phyloP scores from a whole-genome alignment of 2,329 filamentous ascomycete species.

The Ophiocordyceps sinensis region DNA sequence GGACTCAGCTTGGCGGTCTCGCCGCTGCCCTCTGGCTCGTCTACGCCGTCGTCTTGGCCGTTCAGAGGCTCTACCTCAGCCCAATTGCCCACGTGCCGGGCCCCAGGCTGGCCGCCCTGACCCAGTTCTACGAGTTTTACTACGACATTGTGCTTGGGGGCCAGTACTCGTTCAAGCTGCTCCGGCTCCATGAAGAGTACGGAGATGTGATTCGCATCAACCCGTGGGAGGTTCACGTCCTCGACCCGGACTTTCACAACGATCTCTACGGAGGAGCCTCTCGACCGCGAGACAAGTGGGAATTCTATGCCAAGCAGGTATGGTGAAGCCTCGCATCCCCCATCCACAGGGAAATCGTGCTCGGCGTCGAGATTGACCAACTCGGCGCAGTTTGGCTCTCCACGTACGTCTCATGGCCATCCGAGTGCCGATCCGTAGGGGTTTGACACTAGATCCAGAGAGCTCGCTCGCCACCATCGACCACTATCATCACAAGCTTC shows the following conservation, averaged over 20 bases:
- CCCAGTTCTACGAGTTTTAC: slow-evolving; percentile 26
- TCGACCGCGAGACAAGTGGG: slow-evolving; percentile 17
- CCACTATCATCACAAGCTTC: slow-evolving; percentile 18
- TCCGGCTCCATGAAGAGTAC: slow-evolving; percentile 25
- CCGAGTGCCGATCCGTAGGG: too few relatives aligned
- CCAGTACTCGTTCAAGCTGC: slow-evolving; percentile 26
- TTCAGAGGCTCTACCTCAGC: slow-evolving; percentile 21
- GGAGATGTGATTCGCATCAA: slow-evolving; percentile 25
- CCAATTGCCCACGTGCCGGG: slow-evolving; percentile 23
- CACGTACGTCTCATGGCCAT: slow-evolving; percentile 10
- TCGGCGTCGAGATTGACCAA: background rate
- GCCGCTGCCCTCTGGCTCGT: slow-evolving; percentile 12
- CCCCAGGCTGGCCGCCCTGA: slow-evolving; percentile 22
- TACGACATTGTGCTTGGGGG: slow-evolving; percentile 27
- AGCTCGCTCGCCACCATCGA: slow-evolving; percentile 19
- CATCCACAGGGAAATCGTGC: slow-evolving; percentile 2
- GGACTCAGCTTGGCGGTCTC: slow-evolving; percentile 12
- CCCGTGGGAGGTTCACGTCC: slow-evolving; percentile 24
- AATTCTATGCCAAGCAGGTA: slow-evolving; percentile 21
- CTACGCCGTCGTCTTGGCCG: slow-evolving; percentile 13
- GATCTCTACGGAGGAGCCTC: slow-evolving; percentile 20
- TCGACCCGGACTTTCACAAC: slow-evolving; percentile 22
- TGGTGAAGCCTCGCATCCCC: slow-evolving; percentile 1
- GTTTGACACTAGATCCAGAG: slow-evolving; percentile 8
- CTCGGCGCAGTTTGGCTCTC: slow-evolving; percentile 16